Evolutionary conservation across 1,284 basidiomycete genomes (phyloP).

Genomic region (Ceratobasidium sp.): DNA sequence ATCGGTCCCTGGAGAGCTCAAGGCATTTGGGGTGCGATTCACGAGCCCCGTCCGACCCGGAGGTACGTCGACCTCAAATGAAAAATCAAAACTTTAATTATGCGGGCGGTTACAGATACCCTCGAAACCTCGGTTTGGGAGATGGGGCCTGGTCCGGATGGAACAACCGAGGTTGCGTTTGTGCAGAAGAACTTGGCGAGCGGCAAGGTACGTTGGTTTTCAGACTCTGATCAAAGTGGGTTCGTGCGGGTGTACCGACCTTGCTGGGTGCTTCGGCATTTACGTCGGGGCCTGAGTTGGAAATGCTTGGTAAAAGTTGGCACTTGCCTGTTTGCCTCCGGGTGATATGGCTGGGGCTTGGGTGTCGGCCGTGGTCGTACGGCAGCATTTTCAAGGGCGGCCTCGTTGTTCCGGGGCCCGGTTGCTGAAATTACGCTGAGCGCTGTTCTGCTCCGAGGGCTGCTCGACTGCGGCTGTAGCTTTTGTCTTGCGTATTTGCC

Average conservation of each 20-base stretch:
- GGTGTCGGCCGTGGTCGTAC: background rate
- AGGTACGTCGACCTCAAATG: conserved; percentile 50
- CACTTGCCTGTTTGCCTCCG: too few relatives aligned
- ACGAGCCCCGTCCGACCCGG: conserved; percentile 82
- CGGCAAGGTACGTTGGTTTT: conserved; percentile 65
- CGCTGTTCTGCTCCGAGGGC: background rate
- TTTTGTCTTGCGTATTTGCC: background rate
- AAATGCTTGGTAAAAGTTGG: background rate
- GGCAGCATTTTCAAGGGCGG: background rate
- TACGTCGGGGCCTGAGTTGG: background rate
- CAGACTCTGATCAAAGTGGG: conserved; percentile 28
- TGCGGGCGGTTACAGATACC: conserved; percentile 52
- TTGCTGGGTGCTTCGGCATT: background rate
- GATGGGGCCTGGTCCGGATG: conserved; percentile 67
- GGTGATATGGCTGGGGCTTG: background rate
- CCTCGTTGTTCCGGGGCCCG: background rate
- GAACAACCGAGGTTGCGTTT: conserved; percentile 73
- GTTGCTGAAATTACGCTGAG: background rate
- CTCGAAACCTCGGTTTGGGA: conserved; percentile 82
- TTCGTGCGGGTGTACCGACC: background rate
- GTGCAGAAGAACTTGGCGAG: conserved; percentile 69
- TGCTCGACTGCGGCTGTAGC: background rate
- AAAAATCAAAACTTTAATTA: conserved; percentile 12
- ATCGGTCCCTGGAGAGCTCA: conserved; percentile 65
- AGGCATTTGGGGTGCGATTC: conserved; percentile 73